Evolutionary conservation across 805 yeast genomes (phyloP), one percentile per base, ranked within the genome.

Genomic region (Saturnispora sanitii): DNA sequence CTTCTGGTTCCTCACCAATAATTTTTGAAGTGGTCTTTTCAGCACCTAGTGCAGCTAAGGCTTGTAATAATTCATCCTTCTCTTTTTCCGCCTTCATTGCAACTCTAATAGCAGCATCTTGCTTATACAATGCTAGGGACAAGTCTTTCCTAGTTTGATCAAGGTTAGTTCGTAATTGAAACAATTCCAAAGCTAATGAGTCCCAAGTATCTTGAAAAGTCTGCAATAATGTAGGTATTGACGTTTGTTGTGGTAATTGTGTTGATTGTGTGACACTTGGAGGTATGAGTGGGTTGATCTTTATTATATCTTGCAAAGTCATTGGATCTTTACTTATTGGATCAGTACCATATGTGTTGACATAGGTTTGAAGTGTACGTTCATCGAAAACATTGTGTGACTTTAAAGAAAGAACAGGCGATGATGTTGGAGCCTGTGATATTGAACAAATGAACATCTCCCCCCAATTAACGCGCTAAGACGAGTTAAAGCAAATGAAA

Each of bases 141-240:
- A 88, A 64, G 51, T 86, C 90, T 49, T 82, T 75, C 44, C 81
- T 71, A 1, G 87, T 69, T 19, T 66, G 65, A 38, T 68, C 72
- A 29, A 87, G 65, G 49, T 82, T 86, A 55, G 83, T 82, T 45
- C 92, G 69, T 46, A 88, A 63, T 30, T 77, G 72, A 53, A 85
- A 86, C 17, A 82, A 68, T 53, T 90, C 96, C 38, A 88, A 63
- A 22, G 90, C 83, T 33, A 84, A 56, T 0, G 95, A 75, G 54
- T 88, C 96, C 87, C 94, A 88, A 58, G 87, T 95, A 45, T 79
- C 76, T 56, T 88, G 96, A 46, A 88, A 75, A 2, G 82, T 65
- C 2, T 84, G 67, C 38, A 88, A 64, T 50, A 88, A 60, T 4
- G 83, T 67, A 0, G 97, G 97, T 23, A 88, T 83, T 0, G 94